Base-by-base conservation (phyloP, 331 rosid species). In the Phaseolus coccineus region DNA sequence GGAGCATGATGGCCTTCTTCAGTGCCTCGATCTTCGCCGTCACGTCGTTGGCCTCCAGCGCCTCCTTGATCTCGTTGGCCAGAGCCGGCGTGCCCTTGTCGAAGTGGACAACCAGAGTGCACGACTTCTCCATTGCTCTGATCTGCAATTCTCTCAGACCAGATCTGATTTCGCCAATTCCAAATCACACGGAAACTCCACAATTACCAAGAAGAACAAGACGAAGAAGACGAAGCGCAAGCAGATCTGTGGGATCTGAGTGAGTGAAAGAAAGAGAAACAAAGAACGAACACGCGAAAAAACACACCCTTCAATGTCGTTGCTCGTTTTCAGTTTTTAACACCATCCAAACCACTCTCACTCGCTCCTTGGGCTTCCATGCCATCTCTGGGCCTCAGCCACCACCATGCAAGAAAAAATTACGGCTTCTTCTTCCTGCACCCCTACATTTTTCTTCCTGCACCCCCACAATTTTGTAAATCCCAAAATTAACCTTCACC, bases 41-140 rank as follows among this genome's bases (percentile, higher is more conserved):
- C 16, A 68, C 79, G 80, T 96, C 97, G 87, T 83, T 91, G 16
- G 93, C 98, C 86, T 96, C 97, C 0, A 96, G 87, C 0, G 98
- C 83, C 83, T 89, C 97, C 55, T 88, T 93, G 93, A 96, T 96
- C 83, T 96, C 98, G 80, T 87, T 96, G 28, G 97, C 94, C 0
- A 96, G 81, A 10, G 98, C 96, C 0, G 98, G 94, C 15, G 98
- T 87, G 12, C 94, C 97, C 84, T 93, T 90, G 92, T 93, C 98
- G 87, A 96, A 96, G 87, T 96, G 91, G 40, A 93, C 97, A 33
- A 96, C 81, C 1, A 96, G 87, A 52, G 87, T 90, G 89, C 98
- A 93, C 0, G 99, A 96, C 83, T 96, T 96, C 84, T 95, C 99
- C 97, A 88, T 90, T 77, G 47, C 10, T 67, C 11, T 44, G 70